Percentiles rank a stretch among this genome's conserved stretches.
Evolutionary conservation across 2,329 filamentous ascomycete species (phyloP).

Genomic region (Lasiodiplodia sp.): DNA sequence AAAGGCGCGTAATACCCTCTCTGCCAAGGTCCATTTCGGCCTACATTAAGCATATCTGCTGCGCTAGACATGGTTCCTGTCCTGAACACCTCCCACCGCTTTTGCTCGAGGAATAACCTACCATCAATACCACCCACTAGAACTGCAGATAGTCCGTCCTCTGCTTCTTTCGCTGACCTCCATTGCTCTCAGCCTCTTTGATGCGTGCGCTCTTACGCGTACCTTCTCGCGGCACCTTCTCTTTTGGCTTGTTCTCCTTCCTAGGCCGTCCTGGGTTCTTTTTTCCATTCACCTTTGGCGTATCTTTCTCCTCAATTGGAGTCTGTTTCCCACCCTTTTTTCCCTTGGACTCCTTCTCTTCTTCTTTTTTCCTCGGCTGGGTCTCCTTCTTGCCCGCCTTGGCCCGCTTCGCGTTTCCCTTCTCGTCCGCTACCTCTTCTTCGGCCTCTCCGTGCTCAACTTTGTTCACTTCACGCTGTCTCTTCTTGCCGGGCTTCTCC

Average conservation of each 20-base stretch:
- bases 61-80: background rate
- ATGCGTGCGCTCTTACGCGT: constrained; percentile 36
- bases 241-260: constrained; percentile 3
- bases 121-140: background rate
- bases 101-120: too few species aligned
- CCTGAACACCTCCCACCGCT: background rate
- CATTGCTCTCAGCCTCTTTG: background rate
- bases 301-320: constrained; percentile 22
- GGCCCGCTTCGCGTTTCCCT: constrained; percentile 31
- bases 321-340: constrained; percentile 41
- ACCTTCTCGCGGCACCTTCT: constrained; percentile 30
- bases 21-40: too few species aligned
- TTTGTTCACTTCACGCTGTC: constrained; percentile 34
- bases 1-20: too few species aligned
- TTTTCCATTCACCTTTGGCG: background rate
- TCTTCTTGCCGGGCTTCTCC: constrained; percentile 42
- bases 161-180: constrained; percentile 4
- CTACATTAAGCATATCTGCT: background rate
- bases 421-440: constrained; percentile 33
- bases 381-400: constrained; percentile 28
- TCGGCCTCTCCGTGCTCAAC: constrained; percentile 29
- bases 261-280: constrained; percentile 17
- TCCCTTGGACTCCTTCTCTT: constrained; percentile 24
- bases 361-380: constrained; percentile 28
- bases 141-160: constrained; percentile 10